Base-by-base conservation (phyloP, 768 basidiomycete genomes). In the Mycena rosella region DNA sequence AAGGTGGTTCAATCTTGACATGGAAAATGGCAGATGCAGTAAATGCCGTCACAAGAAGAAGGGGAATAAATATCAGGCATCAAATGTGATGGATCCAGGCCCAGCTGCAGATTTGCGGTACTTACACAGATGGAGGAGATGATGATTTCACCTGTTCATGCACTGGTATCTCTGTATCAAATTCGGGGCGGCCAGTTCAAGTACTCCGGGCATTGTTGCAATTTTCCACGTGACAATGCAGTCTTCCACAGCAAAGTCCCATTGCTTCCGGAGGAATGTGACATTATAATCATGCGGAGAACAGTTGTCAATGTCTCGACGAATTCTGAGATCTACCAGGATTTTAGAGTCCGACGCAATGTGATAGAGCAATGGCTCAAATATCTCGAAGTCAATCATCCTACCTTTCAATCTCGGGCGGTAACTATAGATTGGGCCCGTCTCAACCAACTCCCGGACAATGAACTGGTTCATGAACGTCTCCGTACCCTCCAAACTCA, bases 251-350 rank as follows among this genome's bases (percentile, higher is more conserved):
- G 59, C 20, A 32, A 44, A 27, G 30, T 65, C 2, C 64, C 64
- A 5, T 11, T 65, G 1, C 49, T 59, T 1, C 57, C 64, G 6
- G 64, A 65, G 24, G 64, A 65, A 45, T 65, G 64, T 59, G 64
- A 65, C 45, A 40, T 65, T 11, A 59, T 65, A 8, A 53, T 65
- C 14, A 53, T 65, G 57, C 57, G 57, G 0, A 52, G 64, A 17
- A 52, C 27, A 9, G 64, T 22, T 15, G 32, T 56, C 4, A 38
- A 63, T 34, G 3, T 44, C 26, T 9, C 27, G 10, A 42, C 42
- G 2, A 15, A 63, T 17, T 53, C 55, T 10, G 62, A 63, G 22
- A 30, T 63, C 14, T 52, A 63, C 17, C 52, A 63, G 32, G 61
- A 63, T 29, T 63, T 63, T 24, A 14, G 42, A 6, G 54, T 63